Evolutionary conservation across 2,329 filamentous ascomycete genomes (phyloP).

Genomic region (Paecilomyces sp.): DNA sequence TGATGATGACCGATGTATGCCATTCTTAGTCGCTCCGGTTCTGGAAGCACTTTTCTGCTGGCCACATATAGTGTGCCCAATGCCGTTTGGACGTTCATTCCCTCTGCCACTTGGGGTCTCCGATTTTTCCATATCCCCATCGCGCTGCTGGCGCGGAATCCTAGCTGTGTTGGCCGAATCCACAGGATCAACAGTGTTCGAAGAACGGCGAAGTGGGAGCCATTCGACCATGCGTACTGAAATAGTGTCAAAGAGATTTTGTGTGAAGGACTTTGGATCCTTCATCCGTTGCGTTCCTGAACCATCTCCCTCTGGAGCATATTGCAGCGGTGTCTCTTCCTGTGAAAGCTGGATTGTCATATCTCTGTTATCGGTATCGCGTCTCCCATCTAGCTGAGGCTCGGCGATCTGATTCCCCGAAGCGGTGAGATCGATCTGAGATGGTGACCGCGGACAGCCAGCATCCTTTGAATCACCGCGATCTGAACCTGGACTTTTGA

Average conservation of each 20-base stretch:
- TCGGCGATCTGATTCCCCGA: not conserved
- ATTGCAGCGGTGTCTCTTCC: constrained; percentile 4
- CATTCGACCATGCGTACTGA: constrained; percentile 40
- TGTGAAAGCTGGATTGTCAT: not conserved
- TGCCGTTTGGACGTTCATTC: not conserved
- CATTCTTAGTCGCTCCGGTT: not conserved
- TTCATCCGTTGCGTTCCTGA: constrained; percentile 30
- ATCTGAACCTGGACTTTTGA: not conserved
- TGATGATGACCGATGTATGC: constrained; percentile 13
- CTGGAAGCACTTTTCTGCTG: not conserved
- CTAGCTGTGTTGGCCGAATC: constrained; percentile 5
- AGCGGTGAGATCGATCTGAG: not conserved
- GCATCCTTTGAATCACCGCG: not conserved
- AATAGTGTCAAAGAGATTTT: constrained; percentile 47
- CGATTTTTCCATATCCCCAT: constrained; percentile 1
- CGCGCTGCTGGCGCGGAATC: not conserved
- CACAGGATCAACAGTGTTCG: constrained; percentile 12
- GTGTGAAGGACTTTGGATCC: constrained; percentile 56
- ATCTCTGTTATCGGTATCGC: not conserved
- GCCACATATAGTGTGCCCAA: not conserved
- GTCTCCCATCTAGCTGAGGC: not conserved
- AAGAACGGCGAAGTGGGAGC: constrained; percentile 34
- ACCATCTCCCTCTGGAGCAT: constrained; percentile 14
- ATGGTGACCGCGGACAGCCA: not conserved
- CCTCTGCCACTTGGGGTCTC: not conserved